Evolutionary conservation across 495 filamentous ascomycete genomes (phyloP).

Genomic region (Neurospora sp.): DNA sequence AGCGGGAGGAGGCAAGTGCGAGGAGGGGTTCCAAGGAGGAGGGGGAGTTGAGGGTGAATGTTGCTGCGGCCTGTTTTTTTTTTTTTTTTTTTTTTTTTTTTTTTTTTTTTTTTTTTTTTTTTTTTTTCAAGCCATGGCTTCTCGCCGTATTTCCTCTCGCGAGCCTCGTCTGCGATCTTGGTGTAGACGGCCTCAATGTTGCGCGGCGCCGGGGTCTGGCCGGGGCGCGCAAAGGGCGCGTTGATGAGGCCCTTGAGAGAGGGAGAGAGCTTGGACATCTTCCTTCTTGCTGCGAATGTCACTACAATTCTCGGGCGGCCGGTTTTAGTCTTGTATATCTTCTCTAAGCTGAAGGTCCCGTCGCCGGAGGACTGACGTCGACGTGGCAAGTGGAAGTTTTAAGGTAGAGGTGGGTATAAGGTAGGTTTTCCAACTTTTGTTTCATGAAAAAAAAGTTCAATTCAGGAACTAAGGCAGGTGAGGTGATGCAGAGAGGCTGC

Average conservation of each 20-base stretch:
- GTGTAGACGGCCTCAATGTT: slow-evolving; percentile 51
- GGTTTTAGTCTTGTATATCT: not conserved
- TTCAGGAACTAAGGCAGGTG: not conserved
- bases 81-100: not conserved
- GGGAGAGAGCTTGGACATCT: slow-evolving; percentile 60
- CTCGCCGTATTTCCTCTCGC: slow-evolving; percentile 42
- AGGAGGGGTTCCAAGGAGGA: slow-evolving; percentile 28
- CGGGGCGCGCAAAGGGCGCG: slow-evolving; percentile 52
- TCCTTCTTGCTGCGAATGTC: not conserved
- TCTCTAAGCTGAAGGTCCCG: too few relatives aligned
- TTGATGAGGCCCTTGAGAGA: slow-evolving; percentile 64
- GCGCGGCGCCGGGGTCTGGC: slow-evolving; percentile 51
- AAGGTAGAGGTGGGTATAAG: not conserved
- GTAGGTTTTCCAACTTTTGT: not conserved
- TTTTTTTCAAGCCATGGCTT: slow-evolving; percentile 44
- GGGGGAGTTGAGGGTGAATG: slow-evolving; percentile 29
- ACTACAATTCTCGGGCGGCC: not conserved
- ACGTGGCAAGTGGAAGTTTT: not conserved
- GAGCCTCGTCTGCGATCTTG: slow-evolving; percentile 45
- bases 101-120: not conserved
- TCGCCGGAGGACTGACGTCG: not conserved
- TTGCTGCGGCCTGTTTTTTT: slow-evolving; percentile 20
- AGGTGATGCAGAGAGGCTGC: not conserved
- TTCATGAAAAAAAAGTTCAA: not conserved
- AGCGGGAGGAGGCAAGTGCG: slow-evolving; percentile 35